phyloP scores from a whole-genome alignment of 805 yeast species.

The Ogataea neopini region DNA sequence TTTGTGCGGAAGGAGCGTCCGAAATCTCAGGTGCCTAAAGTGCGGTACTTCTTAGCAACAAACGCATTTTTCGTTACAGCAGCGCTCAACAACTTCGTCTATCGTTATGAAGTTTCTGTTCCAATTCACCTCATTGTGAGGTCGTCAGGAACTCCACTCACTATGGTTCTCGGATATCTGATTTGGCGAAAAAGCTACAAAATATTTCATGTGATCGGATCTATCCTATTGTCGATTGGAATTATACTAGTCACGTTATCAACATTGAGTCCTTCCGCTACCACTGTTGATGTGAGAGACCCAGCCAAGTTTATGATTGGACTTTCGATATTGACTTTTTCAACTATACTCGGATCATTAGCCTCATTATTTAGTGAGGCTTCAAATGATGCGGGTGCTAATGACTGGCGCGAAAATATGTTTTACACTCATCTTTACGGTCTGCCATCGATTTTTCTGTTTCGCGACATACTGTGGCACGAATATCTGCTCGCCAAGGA shows the following conservation, averaged over 20 bases:
- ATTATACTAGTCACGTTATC: slow-evolving; percentile 44
- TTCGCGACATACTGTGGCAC: slow-evolving; percentile 27
- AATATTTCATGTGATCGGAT: slow-evolving; percentile 47
- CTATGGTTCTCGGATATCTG: slow-evolving; percentile 56
- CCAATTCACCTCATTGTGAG: slow-evolving; percentile 69
- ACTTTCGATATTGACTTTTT: slow-evolving; percentile 41
- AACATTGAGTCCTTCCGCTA: slow-evolving; percentile 1
- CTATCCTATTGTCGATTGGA: slow-evolving; percentile 55
- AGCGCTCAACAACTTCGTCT: slow-evolving; percentile 57
- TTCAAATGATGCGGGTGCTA: slow-evolving; percentile 45
- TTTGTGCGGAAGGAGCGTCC: slow-evolving; percentile 26
- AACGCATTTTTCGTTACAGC: slow-evolving; percentile 51
- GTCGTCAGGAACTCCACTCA: slow-evolving; percentile 62
- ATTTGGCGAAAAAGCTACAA: slow-evolving; percentile 48
- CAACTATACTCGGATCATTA: slow-evolving; percentile 55
- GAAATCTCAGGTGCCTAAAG: slow-evolving; percentile 42
- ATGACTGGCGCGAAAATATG: slow-evolving; percentile 61
- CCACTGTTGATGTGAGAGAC: background rate
- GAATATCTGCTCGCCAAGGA: slow-evolving; percentile 17
- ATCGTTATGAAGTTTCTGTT: slow-evolving; percentile 56
- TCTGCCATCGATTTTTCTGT: slow-evolving; percentile 50
- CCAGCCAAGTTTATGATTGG: slow-evolving; percentile 32
- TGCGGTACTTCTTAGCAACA: slow-evolving; percentile 48
- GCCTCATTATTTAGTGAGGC: slow-evolving; percentile 59
- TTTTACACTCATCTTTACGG: slow-evolving; percentile 61